Evolutionary conservation across 106 monocot genomes (phyloP).

Genomic region (Platanthera guangdongensis): DNA sequence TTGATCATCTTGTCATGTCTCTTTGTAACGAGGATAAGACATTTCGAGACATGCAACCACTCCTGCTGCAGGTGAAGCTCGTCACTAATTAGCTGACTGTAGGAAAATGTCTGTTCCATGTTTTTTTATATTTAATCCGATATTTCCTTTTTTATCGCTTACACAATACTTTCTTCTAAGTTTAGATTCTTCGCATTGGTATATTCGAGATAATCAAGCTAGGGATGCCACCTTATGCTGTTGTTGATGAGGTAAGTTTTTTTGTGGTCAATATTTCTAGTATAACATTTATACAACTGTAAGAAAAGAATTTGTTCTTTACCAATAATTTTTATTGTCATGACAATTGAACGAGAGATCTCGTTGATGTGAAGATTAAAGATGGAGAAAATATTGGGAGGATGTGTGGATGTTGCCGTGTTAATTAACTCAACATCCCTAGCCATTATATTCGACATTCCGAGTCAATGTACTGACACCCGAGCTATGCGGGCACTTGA

Average conservation of each 20-base stretch:
- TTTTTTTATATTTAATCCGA: background rate
- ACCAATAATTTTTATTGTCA: background rate
- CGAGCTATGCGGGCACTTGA: too few species aligned
- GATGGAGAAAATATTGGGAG: too few species aligned
- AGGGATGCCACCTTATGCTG: slow-evolving; percentile 79
- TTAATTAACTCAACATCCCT: too few species aligned
- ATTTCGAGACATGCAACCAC: slow-evolving; percentile 90
- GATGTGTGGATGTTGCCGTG: too few species aligned
- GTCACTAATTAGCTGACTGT: background rate
- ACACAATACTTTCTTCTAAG: slow-evolving; percentile 7
- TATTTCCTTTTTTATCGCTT: background rate
- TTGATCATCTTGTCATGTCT: slow-evolving; percentile 86
- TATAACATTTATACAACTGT: background rate
- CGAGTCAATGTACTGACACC: too few species aligned
- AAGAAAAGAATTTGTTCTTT: background rate
- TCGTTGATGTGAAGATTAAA: too few species aligned
- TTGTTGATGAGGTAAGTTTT: slow-evolving; percentile 75
- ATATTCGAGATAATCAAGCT: slow-evolving; percentile 91
- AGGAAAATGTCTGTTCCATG: background rate
- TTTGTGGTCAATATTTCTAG: background rate
- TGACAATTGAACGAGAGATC: background rate
- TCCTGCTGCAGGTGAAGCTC: slow-evolving; percentile 73
- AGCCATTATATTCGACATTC: too few species aligned
- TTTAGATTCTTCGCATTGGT: slow-evolving; percentile 92
- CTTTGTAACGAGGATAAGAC: slow-evolving; percentile 64